Conservation (phyloP, 2,329 filamentous ascomycete species). For the Periconia sp. region DNA sequence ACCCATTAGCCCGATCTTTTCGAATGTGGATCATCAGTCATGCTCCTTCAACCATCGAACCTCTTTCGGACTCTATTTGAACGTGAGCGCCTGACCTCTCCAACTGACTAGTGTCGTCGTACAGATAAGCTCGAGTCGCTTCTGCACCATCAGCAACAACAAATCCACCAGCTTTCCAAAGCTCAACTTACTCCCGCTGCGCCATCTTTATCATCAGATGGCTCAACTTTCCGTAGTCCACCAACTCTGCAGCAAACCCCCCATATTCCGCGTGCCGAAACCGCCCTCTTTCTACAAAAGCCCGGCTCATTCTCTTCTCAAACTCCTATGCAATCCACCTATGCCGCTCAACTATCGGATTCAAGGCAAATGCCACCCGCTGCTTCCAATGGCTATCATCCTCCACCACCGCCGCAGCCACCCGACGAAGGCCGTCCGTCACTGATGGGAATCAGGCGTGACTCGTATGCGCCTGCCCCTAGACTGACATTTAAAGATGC, state of each 20-base stretch:
- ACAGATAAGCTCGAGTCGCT: conserved; percentile 51
- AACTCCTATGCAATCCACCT: conserved; percentile 32
- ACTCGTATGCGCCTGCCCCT: conserved; percentile 22
- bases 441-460: conserved; percentile 27
- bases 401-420: conserved; percentile 3
- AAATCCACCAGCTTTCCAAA: conserved; percentile 48
- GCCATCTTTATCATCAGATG: conserved; percentile 33
- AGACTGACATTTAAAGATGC: conserved; percentile 16
- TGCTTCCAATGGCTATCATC: conserved; percentile 32
- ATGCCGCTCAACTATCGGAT: conserved; percentile 43
- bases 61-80: no score
- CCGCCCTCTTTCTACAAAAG: conserved; percentile 51
- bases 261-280: conserved; percentile 47
- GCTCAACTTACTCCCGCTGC: conserved; percentile 24
- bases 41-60: no score
- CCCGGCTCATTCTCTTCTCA: conserved; percentile 41
- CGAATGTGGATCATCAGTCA: no score
- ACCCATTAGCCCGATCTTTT: no score
- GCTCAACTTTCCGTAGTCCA: conserved; percentile 36
- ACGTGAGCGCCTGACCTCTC: no score
- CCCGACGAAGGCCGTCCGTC: conserved; percentile 26
- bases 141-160: conserved; percentile 48
- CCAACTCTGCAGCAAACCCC: conserved; percentile 43
- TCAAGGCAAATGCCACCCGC: conserved; percentile 24
- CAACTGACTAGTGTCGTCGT: conserved; percentile 6